Evolutionary conservation across 768 basidiomycete genomes (phyloP).

Genomic region (Lentinula raphanica): DNA sequence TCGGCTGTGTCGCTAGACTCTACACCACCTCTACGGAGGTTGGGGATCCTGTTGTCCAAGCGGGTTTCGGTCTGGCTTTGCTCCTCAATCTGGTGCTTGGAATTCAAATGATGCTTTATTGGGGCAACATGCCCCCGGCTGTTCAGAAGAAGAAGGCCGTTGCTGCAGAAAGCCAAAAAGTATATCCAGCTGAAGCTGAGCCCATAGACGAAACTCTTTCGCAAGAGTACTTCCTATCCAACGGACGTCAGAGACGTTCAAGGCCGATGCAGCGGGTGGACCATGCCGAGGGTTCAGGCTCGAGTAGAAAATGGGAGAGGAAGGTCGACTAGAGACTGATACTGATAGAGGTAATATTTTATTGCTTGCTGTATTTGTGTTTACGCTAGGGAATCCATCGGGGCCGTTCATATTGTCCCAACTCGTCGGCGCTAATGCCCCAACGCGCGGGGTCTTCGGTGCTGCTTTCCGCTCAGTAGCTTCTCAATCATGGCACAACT

Average conservation of each 20-base stretch:
- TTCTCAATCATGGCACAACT: neutral
- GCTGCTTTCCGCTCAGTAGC: neutral
- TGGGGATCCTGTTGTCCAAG: slow-evolving; percentile 73
- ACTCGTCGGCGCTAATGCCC: neutral
- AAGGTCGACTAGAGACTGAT: neutral
- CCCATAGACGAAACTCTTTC: neutral
- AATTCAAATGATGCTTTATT: slow-evolving; percentile 58
- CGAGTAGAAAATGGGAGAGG: slow-evolving; percentile 3
- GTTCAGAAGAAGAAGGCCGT: neutral
- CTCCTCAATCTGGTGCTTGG: slow-evolving; percentile 60
- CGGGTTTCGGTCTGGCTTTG: slow-evolving; percentile 62
- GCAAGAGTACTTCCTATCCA: slow-evolving; percentile 1
- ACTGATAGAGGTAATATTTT: neutral
- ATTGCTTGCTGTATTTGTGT: neutral
- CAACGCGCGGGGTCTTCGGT: no score
- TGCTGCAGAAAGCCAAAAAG: neutral
- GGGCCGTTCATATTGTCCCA: no score
- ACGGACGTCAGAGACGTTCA: neutral
- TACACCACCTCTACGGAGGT: slow-evolving; percentile 93
- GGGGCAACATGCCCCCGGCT: slow-evolving; percentile 27
- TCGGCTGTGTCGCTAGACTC: slow-evolving; percentile 84
- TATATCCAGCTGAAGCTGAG: neutral
- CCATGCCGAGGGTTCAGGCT: neutral
- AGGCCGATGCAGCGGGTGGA: neutral
- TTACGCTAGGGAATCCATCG: neutral